Evolutionary conservation across 192 early-diverging fungal species (phyloP), one percentile per base, ranked within the genome.

Genomic region (Hyaloraphidium curvatum): DNA sequence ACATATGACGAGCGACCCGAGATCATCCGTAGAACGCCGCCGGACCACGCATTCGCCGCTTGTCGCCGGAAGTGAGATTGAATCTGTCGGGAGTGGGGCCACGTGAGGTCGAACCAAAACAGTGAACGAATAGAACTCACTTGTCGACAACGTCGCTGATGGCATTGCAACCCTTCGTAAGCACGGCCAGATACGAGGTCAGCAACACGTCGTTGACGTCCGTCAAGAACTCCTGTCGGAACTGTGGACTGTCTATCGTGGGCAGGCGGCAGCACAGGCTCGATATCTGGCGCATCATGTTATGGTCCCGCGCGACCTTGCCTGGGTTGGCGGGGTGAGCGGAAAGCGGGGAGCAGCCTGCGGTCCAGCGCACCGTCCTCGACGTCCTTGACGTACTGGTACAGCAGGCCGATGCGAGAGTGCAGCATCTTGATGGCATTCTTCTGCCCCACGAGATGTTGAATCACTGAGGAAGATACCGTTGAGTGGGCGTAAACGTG

Each of bases 351-450:
- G 19, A 37, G 4, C n/a, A 39, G 22, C 53, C 51, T 22, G n/a
- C n/a, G n/a, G n/a, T n/a, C n/a, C n/a, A n/a, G n/a, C n/a, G n/a
- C 54, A 81, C 83, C 81, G 50, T 59, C 54, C 37, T 84, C 71
- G n/a, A 75, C 74, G 55, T 82, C 84, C 27, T 69, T 54, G 17
- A 90, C 63, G 57, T 90, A 90, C 53, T 78, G 51, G 39, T 76
- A 71, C 13, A 90, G 61, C 14, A 87, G 58, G 23, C 75, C 59
- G 50, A 87, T 69, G 29, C 87, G 68, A 0, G 75, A 61, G 52
- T 83, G 73, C 3, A 90, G 61, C 87, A 90, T 88, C 33, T 77
- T 70, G 58, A 90, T 80, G 4, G 87, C 84, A 56, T 84, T 90
- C 43, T 66, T 57, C 60, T 88, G 87, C 29, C 73, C 70, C 5